A percentile compares a stretch with the other conserved stretches of the same genome.
Evolutionary conservation across 148 eudicot genomes (phyloP).

Genomic region (Amaranthus cruentus): DNA sequence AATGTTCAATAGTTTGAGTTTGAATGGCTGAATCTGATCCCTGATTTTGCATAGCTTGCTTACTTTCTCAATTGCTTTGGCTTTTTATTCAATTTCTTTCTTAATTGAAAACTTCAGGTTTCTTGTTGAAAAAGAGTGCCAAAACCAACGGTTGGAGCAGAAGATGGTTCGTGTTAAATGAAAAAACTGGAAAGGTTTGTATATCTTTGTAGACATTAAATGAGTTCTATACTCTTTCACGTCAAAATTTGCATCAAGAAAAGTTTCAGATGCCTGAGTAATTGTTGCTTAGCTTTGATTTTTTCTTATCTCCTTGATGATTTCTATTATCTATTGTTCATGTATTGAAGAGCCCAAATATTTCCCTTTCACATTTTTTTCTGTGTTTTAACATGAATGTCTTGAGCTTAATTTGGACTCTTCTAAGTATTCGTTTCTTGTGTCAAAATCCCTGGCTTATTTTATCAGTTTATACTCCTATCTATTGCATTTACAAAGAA

Average conservation of each 20-base stretch:
- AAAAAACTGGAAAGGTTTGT: constrained; percentile 92
- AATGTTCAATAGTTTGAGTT: neutral
- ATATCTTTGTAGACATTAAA: too few species aligned
- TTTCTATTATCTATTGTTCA: too few species aligned
- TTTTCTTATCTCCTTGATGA: too few species aligned
- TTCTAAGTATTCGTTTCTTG: neutral
- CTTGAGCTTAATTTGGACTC: neutral
- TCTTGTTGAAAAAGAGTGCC: constrained; percentile 82
- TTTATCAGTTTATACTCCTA: too few species aligned
- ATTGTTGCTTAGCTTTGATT: too few species aligned
- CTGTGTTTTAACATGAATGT: neutral
- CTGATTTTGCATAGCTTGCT: neutral
- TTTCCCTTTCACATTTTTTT: neutral
- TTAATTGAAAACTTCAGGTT: constrained; percentile 45
- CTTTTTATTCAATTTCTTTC: neutral
- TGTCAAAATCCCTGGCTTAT: too few species aligned
- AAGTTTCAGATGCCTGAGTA: too few species aligned
- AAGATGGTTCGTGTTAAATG: constrained; percentile 94
- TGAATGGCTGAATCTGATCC: neutral
- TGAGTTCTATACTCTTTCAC: too few species aligned
- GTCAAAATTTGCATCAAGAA: too few species aligned
- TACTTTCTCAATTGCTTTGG: neutral
- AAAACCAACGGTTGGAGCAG: constrained; percentile 88
- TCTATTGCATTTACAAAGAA: too few species aligned
- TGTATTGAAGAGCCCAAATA: too few species aligned